phyloP scores from a whole-genome alignment of 2,329 filamentous ascomycete genomes.

The Thermothelomyces thermophilus region DNA sequence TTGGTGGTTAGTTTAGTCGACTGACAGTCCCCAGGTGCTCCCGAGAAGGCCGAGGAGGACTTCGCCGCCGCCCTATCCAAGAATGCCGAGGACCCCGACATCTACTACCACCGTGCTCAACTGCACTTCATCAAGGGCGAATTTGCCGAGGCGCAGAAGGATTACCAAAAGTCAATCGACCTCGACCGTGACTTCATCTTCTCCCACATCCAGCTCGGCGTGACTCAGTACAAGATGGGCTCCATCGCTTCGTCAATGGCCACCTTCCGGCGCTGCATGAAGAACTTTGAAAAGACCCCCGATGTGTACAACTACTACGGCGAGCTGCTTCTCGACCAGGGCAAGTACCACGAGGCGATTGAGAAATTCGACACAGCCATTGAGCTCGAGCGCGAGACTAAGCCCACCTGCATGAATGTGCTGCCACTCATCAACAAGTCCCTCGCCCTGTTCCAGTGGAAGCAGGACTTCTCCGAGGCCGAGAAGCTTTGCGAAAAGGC shows the following conservation, averaged over 20 bases:
- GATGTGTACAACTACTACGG: conserved; percentile 99
- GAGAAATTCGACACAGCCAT: conserved; percentile 99
- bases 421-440: conserved; percentile 98
- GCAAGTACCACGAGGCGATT: conserved; percentile 90
- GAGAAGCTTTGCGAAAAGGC: conserved; percentile 97
- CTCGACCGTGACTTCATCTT: conserved; percentile 96
- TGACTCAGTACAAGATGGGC: conserved; percentile 99
- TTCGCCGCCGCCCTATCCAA: conserved; percentile 80
- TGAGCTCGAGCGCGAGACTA: conserved; percentile 93
- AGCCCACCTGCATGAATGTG: conserved; percentile 95
- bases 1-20: background rate
- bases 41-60: conserved; percentile 79
- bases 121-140: conserved; percentile 96
- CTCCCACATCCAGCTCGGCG: conserved; percentile 97
- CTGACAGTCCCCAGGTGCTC: conserved; percentile 54
- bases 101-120: conserved; percentile 98
- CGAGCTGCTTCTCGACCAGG: conserved; percentile 91
- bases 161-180: conserved; percentile 99
- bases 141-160: conserved; percentile 87
- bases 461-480: conserved; percentile 89
- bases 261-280: conserved; percentile 93
- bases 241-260: conserved; percentile 97
- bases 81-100: conserved; percentile 85
- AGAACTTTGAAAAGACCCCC: conserved; percentile 94
- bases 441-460: conserved; percentile 94